Evolutionary conservation across 306 rosid species (phyloP), one percentile per base, ranked within the genome.

Genomic region (Geum urbanum): DNA sequence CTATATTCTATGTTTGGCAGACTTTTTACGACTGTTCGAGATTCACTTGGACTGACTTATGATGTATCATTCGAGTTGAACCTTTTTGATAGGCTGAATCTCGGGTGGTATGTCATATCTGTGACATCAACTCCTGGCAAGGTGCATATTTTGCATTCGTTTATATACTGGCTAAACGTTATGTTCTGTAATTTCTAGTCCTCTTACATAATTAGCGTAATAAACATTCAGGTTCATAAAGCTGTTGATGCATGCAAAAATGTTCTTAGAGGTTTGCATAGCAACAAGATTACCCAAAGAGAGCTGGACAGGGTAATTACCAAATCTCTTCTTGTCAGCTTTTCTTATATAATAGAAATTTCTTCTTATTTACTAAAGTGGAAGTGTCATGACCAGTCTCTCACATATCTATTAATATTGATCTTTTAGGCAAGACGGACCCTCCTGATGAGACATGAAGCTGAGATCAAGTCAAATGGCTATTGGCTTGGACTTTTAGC

Each of bases 211-310:
- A 69, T 77, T 72, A 43, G 49, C 32, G 67, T 55, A 64, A 60
- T 72, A 72, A 76, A 69, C 74, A 63, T 81, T 63, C 88, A 94
- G 96, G 96, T 89, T 52, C 89, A 91, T 77, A 94, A 91, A 89
- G 99, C 97, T 58, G 99, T 94, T 63, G 97, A 91, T 69, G 97
- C 99, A 50, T 91, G 99, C 89, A 94, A 94, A 83, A 91, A 76
- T 74, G 99, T 94, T 80, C 91, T 94, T 41, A 88, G 96, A 87
- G 96, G 99, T 68, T 62, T 94, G 81, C 95, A 87, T 79, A 81
- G 96, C 88, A 91, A 91, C 88, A 82, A 81, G 82, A 82, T 94
- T 74, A 82, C 95, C n/a, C 89, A 80, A 67, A 86, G 96, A 86
- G 97, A 94, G 81, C 80, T 94, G 88, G 99, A 94, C 86, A 85